Percentiles rank a stretch among this genome's conserved stretches.
Conservation (phyloP, 768 basidiomycete species). For the Crepidotus variabilis region DNA sequence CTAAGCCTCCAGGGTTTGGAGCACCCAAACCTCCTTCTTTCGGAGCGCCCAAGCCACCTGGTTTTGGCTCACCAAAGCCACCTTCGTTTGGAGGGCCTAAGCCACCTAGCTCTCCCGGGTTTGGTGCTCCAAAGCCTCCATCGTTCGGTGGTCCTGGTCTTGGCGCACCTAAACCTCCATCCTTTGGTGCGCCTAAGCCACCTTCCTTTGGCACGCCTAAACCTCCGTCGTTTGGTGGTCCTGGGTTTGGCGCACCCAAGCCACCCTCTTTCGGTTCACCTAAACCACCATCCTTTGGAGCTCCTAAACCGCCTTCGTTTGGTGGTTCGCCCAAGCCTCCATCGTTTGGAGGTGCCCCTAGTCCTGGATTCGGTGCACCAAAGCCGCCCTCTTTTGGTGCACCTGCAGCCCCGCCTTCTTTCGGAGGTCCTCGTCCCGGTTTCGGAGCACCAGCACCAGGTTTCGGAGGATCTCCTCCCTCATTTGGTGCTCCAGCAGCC, state of each 20-base stretch:
- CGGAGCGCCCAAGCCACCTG: neutral
- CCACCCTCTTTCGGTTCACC: neutral
- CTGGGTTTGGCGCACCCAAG: neutral
- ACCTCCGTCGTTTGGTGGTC: neutral
- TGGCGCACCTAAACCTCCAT: neutral
- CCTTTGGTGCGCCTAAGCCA: neutral
- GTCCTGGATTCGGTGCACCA: neutral
- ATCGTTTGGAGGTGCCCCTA: neutral
- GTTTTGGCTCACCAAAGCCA: neutral
- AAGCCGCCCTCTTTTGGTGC: neutral
- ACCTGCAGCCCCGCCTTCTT: neutral
- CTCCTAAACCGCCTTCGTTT: neutral
- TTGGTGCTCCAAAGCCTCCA: neutral
- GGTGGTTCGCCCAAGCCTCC: neutral
- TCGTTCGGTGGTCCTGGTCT: neutral
- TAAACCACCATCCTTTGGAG: neutral
- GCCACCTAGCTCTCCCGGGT: neutral
- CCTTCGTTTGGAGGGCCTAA: neutral
- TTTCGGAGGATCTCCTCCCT: neutral
- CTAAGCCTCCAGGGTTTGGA: neutral
- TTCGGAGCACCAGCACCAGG: neutral
- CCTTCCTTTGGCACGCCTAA: neutral
- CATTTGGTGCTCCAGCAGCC: neutral
- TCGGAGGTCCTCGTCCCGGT: too few species aligned
- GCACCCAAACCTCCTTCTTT: neutral